Percentiles rank a stretch among this genome's conserved stretches.
These are phyloP conservation scores for Tetradesmus obliquus DNA, from an alignment of 139 green algal genomes.

Conservation along the genomic window DNA sequence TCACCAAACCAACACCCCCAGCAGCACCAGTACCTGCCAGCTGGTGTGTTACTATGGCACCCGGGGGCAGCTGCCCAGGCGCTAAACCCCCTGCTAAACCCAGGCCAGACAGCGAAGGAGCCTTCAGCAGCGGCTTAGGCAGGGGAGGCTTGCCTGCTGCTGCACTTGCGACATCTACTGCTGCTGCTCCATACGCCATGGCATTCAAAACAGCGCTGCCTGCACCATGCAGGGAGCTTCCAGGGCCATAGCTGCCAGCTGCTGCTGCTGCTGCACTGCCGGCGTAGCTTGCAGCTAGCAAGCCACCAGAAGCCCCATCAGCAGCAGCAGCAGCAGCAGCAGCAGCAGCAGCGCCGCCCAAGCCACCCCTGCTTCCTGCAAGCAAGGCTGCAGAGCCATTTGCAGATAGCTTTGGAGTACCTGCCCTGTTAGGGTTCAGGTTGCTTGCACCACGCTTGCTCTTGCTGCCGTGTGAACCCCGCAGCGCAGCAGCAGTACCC, in stretches of 20 bases:
- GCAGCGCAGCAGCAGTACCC: background rate
- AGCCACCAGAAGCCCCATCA: background rate
- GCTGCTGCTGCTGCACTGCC: slow-evolving; percentile 7
- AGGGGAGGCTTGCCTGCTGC: slow-evolving; percentile 15
- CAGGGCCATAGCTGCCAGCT: background rate
- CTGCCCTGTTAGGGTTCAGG: slow-evolving; percentile 11
- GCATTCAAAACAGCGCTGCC: slow-evolving; percentile 1
- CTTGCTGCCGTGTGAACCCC: background rate
- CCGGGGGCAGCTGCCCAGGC: background rate
- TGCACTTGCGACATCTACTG: background rate
- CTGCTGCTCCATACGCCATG: background rate
- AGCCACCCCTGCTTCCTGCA: background rate
- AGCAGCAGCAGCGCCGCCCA: background rate
- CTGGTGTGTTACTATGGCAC: background rate
- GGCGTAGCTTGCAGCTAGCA: background rate
- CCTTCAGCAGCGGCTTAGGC: slow-evolving; percentile 8
- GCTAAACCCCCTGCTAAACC: background rate
- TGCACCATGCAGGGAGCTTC: background rate
- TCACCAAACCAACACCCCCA: background rate
- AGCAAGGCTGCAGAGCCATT: background rate
- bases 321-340: slow-evolving; percentile 3
- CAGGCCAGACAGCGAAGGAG: background rate
- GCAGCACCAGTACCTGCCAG: background rate
- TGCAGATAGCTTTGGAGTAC: background rate
- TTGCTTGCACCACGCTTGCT: slow-evolving; percentile 7